Evolutionary conservation across 768 basidiomycete species (phyloP), one percentile per base, ranked within the genome.

Genomic region (Leccinum fibrillosum): DNA sequence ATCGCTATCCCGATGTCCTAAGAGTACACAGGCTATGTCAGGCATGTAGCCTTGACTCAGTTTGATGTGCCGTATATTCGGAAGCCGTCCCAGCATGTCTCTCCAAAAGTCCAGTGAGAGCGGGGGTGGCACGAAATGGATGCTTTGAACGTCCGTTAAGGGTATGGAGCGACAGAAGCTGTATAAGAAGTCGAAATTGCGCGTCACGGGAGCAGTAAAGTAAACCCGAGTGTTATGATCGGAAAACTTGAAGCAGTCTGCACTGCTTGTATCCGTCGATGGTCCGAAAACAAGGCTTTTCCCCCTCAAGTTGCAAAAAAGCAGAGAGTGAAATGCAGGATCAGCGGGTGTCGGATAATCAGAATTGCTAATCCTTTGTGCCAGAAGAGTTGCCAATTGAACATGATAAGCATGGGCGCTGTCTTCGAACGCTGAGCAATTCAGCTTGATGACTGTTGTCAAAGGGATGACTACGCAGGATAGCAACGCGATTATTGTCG

Each of bases 101-200:
- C 17, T 55, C 64, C 59, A 66, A 23, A 65, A 54, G 17, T 10
- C 15, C 4, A 12, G 17, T 0, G 44, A 19, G 34, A 37, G 5
- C 3, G 42, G 19, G 0, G 42, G 23, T 11, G 10, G 2, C 3
- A 35, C 0, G 30, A 47, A 6, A 5, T 47, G 45, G 10, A 61
- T 28, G 37, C 30, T 55, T 8, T 42, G 37, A 23, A 66, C 5
- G 10, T 56, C 13, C 2, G 39, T n/a, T n/a, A 53, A 23, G 11
- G 60, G 39, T 1, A 56, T 13, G 21, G 26, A 50, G 35, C 53
- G 26, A 52, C 45, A 62, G 4, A 65, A 17, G 5, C 12, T 9
- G 15, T 32, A 15, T 23, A 52, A 35, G 19, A 59, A 30, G 42
- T 37, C 39, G 49, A 15, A 52, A 34, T 23, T 23, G 13, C 1